Conservation (phyloP, 2,329 filamentous ascomycete genomes). For the Talaromyces sp. region DNA sequence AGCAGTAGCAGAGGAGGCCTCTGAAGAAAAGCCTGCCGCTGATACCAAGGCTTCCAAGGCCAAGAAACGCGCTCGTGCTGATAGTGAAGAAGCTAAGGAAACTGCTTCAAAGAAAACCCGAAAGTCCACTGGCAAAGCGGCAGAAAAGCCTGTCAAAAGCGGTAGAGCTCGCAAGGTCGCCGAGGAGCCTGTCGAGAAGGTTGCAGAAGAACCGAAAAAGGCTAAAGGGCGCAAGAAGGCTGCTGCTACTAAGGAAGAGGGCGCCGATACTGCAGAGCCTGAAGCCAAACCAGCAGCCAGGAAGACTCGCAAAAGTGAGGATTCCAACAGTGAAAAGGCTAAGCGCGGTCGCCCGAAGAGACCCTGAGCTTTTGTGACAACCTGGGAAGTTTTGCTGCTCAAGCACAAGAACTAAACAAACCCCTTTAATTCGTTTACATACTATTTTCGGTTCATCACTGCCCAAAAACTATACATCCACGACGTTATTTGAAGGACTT, state of each 20-base stretch:
- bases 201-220: conserved; percentile 29
- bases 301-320: conserved; percentile 5
- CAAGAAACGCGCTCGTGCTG: conserved; percentile 15
- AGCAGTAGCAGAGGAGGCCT: conserved; percentile 21
- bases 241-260: background rate
- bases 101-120: conserved; percentile 15
- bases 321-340: conserved; percentile 8
- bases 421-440: background rate
- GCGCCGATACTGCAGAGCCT: background rate
- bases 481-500: background rate
- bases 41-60: conserved; percentile 10
- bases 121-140: conserved; percentile 6
- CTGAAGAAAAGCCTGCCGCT: conserved; percentile 16
- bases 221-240: conserved; percentile 11
- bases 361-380: background rate
- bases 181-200: conserved; percentile 20
- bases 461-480: background rate
- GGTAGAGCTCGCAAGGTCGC: background rate
- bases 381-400: background rate
- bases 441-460: background rate
- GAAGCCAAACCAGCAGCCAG: conserved; percentile 1
- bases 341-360: conserved; percentile 13
- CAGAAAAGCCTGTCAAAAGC: conserved; percentile 9
- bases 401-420: background rate
- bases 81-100: conserved; percentile 12